A percentile compares a stretch with the other conserved stretches of the same genome.
These are phyloP conservation scores for Ustilago lituana DNA, from an alignment of 1,284 basidiomycete species.

Conservation along the genomic window DNA sequence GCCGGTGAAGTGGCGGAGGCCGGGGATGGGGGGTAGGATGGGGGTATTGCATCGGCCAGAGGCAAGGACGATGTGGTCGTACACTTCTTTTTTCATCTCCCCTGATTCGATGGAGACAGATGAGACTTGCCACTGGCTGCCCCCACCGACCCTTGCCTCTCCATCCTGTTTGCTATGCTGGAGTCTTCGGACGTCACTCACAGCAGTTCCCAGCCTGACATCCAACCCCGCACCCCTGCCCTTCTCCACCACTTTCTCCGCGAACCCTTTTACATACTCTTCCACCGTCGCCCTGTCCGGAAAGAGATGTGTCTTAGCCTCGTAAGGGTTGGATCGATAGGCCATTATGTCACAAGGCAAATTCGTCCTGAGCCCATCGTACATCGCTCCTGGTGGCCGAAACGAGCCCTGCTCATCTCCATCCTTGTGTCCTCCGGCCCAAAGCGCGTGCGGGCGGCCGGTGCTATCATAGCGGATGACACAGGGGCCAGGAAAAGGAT, in stretches of 20 bases:
- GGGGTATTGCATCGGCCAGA: constrained; percentile 71
- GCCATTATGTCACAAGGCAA: constrained; percentile 66
- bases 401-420: constrained; percentile 7
- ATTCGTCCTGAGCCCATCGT: constrained; percentile 65
- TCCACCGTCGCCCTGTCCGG: constrained; percentile 54
- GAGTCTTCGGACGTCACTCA: constrained; percentile 55
- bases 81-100: constrained; percentile 15
- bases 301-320: constrained; percentile 19
- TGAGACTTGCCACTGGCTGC: constrained; percentile 46
- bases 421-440: constrained; percentile 9
- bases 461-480: constrained; percentile 59
- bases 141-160: constrained; percentile 22
- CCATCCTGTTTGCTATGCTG: background rate
- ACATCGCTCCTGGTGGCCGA: constrained; percentile 56
- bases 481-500: constrained; percentile 41
- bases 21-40: constrained; percentile 69
- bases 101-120: constrained; percentile 4
- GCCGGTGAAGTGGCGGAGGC: constrained; percentile 68
- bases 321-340: constrained; percentile 63
- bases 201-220: constrained; percentile 68
- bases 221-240: background rate
- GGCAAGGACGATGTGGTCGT: constrained; percentile 62
- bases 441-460: constrained; percentile 24
- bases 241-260: constrained; percentile 31
- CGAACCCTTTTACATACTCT: constrained; percentile 68